Evolutionary conservation across 495 filamentous ascomycete genomes (phyloP).

Genomic region (Ascobolus immersus): DNA sequence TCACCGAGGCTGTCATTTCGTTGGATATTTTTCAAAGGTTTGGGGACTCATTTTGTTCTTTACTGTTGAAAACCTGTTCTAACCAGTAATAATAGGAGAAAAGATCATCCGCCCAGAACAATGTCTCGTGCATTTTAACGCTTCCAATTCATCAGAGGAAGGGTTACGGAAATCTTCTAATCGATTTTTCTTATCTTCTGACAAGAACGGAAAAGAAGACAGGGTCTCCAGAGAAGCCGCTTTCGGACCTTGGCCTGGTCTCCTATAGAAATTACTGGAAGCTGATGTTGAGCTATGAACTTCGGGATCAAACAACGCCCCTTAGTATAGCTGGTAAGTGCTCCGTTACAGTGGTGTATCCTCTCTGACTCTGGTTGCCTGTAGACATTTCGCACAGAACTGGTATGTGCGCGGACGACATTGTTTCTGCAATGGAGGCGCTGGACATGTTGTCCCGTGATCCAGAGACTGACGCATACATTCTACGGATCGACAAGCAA

Average conservation of each 20-base stretch:
- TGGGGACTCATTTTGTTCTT: conserved; percentile 2
- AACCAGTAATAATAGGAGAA: conserved; percentile 33
- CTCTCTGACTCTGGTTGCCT: conserved; percentile 31
- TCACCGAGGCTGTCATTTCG: conserved; percentile 81
- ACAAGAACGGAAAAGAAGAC: conserved; percentile 83
- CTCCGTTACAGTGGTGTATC: conserved; percentile 2
- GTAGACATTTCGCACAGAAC: conserved; percentile 66
- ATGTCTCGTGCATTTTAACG: conserved; percentile 90
- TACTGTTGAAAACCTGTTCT: background rate
- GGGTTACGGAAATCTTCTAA: conserved; percentile 85
- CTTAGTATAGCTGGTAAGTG: conserved; percentile 17
- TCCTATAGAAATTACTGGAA: conserved; percentile 97
- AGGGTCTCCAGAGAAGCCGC: conserved; percentile 86
- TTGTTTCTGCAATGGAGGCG: conserved; percentile 75
- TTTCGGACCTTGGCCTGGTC: conserved; percentile 91
- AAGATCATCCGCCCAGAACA: conserved; percentile 78
- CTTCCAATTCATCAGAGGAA: conserved; percentile 90
- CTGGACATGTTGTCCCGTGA: conserved; percentile 71
- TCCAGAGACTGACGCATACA: conserved; percentile 66
- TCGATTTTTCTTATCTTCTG: conserved; percentile 92
- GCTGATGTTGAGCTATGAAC: conserved; percentile 57
- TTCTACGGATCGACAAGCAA: conserved; percentile 54
- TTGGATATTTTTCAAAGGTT: conserved; percentile 87
- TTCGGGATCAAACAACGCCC: conserved; percentile 36
- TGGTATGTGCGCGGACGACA: conserved; percentile 87